These are phyloP conservation scores for Acanthamoeba lenticulata DNA, from an alignment of 208 protist species.

Conservation along the genomic window DNA sequence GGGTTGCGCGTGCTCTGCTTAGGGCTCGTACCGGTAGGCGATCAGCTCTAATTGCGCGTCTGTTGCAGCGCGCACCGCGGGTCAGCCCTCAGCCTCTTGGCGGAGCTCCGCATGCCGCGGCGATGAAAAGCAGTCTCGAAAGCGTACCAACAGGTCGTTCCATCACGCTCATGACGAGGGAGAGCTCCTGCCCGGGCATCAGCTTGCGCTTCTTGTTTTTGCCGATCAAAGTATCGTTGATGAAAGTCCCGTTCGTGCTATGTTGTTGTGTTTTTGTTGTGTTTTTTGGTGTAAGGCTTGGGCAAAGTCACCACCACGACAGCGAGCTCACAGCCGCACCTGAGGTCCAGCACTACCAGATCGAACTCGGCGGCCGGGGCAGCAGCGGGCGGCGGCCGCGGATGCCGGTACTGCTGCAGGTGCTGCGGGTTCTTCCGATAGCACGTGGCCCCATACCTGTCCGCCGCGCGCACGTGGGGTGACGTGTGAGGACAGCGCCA, in stretches of 20 bases:
- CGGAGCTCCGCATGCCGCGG: too few relatives aligned
- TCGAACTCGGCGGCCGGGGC: too few relatives aligned
- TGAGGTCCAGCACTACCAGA: not conserved
- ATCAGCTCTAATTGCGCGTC: not conserved
- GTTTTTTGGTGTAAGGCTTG: not conserved
- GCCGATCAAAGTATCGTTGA: not conserved
- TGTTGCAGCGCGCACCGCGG: not conserved
- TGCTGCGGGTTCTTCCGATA: constrained; percentile 36
- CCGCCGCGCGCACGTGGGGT: too few relatives aligned
- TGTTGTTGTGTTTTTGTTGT: not conserved
- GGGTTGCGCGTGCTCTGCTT: not conserved
- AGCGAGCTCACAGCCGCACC: not conserved
- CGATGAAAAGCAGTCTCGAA: too few relatives aligned
- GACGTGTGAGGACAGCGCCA: too few relatives aligned
- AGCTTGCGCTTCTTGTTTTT: not conserved
- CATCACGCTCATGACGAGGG: not conserved
- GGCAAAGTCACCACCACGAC: not conserved
- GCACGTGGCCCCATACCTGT: not conserved
- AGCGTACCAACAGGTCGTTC: not conserved
- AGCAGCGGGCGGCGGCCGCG: too few relatives aligned
- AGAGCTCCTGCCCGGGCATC: not conserved
- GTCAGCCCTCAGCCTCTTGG: too few relatives aligned
- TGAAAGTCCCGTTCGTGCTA: constrained; percentile 41
- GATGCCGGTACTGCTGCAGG: not conserved
- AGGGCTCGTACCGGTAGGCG: not conserved